These are phyloP conservation scores for Fusarium decemcellulare DNA, from an alignment of 2,329 filamentous ascomycete genomes.

Conservation along the genomic window DNA sequence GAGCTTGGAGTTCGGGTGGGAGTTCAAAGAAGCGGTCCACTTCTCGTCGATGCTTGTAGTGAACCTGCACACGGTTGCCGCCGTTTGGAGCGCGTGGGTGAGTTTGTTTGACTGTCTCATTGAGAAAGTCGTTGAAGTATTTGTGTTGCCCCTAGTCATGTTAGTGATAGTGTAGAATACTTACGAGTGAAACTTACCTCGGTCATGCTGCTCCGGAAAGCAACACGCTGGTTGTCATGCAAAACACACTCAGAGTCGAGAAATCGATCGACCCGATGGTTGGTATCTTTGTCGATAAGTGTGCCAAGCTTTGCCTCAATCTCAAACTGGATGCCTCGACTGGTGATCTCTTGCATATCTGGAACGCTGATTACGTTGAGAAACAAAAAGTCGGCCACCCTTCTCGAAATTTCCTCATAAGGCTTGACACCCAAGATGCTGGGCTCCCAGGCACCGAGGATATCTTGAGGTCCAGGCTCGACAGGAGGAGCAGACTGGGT, in stretches of 20 bases:
- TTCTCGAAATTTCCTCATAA: conserved; percentile 80
- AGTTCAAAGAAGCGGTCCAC: conserved; percentile 88
- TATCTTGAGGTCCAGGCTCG: conserved; percentile 50
- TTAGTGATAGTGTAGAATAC: conserved; percentile 29
- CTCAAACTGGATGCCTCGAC: conserved; percentile 82
- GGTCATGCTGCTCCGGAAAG: conserved; percentile 92
- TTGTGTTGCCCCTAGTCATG: conserved; percentile 79
- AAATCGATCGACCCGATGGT: conserved; percentile 76
- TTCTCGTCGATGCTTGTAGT: conserved; percentile 87
- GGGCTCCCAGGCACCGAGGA: conserved; percentile 73
- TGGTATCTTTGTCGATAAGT: conserved; percentile 80
- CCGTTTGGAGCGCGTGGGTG: conserved; percentile 66
- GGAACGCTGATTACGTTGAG: conserved; percentile 76
- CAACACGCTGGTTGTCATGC: conserved; percentile 70
- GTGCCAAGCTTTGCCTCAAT: conserved; percentile 95
- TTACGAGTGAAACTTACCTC: conserved; percentile 70
- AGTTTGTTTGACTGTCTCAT: conserved; percentile 74
- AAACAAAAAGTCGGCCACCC: conserved; percentile 87
- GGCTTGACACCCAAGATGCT: conserved; percentile 80
- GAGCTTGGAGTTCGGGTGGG: conserved; percentile 68
- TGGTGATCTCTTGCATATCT: conserved; percentile 74
- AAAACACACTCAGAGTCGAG: conserved; percentile 81
- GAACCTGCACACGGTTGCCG: conserved; percentile 71
- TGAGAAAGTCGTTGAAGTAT: conserved; percentile 87
- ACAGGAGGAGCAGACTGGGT: conserved; percentile 35